phyloP scores from a whole-genome alignment of 352 stramenopile genomes.

The Pythium oligandrum region DNA sequence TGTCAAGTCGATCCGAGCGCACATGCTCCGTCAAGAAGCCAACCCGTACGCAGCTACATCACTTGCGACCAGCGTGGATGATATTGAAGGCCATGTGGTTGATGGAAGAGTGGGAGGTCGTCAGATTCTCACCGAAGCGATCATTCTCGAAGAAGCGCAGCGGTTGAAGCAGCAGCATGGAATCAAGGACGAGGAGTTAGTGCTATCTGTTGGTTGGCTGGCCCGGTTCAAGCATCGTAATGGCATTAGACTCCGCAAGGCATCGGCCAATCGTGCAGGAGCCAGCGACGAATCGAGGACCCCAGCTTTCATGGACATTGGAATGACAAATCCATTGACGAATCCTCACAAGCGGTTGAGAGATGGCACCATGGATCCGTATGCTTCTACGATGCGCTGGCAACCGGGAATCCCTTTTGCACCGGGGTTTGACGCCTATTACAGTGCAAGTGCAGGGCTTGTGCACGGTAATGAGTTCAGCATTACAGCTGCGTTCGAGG shows the following conservation, averaged over 20 bases:
- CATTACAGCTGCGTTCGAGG: too few relatives aligned
- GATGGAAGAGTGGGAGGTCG: not conserved
- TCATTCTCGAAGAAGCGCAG: conserved; percentile 74
- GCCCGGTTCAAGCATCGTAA: conserved; percentile 69
- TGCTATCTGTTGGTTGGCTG: conserved; percentile 72
- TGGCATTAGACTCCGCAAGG: conserved; percentile 60
- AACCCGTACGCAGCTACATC: not conserved
- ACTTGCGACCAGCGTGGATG: not conserved
- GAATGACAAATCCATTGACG: too few relatives aligned
- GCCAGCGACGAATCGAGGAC: not conserved
- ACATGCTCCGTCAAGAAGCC: conserved; percentile 15
- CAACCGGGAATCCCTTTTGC: too few relatives aligned
- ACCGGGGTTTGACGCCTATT: too few relatives aligned
- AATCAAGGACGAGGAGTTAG: conserved; percentile 58
- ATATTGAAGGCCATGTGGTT: too few relatives aligned
- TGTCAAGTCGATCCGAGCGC: conserved; percentile 38
- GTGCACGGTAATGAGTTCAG: too few relatives aligned
- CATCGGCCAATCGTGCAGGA: not conserved
- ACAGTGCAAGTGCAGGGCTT: too few relatives aligned
- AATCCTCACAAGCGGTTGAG: too few relatives aligned
- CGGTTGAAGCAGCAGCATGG: conserved; percentile 59
- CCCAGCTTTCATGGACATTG: too few relatives aligned
- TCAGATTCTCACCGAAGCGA: conserved; percentile 41
- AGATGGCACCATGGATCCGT: too few relatives aligned
- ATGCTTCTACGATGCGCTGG: too few relatives aligned